Percentiles rank a stretch among this genome's conserved stretches.
Evolutionary conservation across 179 eudicot genomes (phyloP).

Genomic region (Silene vulgaris): DNA sequence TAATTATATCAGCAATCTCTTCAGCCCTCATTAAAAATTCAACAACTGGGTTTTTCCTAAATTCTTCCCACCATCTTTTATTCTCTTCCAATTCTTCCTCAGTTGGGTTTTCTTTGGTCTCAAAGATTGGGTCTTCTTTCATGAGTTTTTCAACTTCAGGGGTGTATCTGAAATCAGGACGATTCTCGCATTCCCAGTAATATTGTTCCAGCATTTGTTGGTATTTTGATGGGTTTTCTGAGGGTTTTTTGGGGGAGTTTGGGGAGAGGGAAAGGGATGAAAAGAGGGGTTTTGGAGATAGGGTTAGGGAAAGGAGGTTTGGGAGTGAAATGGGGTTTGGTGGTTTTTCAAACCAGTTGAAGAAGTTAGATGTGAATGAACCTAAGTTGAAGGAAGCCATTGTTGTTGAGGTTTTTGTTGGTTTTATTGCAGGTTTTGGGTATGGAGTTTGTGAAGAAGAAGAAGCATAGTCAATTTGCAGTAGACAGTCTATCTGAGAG

Average conservation of each 20-base stretch:
- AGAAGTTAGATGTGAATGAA: constrained; percentile 45
- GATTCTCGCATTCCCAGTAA: constrained; percentile 72
- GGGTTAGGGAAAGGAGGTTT: constrained; percentile 37
- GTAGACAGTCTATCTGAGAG: no score
- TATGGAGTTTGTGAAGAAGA: neutral
- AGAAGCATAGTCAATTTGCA: no score
- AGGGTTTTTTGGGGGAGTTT: constrained; percentile 27
- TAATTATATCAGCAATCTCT: constrained; percentile 47
- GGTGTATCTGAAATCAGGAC: constrained; percentile 57
- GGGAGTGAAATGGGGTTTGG: constrained; percentile 48
- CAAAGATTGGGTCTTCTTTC: constrained; percentile 55
- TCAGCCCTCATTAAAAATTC: constrained; percentile 60
- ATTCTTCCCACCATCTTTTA: constrained; percentile 54
- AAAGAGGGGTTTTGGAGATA: constrained; percentile 43
- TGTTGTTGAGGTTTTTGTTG: constrained; percentile 10
- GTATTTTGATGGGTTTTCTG: constrained; percentile 46
- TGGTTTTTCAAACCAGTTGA: constrained; percentile 61
- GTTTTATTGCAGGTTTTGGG: constrained; percentile 3
- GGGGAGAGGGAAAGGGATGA: constrained; percentile 44
- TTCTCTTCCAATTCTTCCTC: constrained; percentile 65
- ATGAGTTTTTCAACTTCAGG: constrained; percentile 64
- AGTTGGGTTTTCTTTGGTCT: constrained; percentile 53
- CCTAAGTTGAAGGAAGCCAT: constrained; percentile 72
- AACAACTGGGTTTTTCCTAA: constrained; percentile 52
- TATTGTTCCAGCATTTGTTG: constrained; percentile 62